Evolutionary conservation across 108 stramenopile species (phyloP).

Genomic region (Pelagomonas calceolata): DNA sequence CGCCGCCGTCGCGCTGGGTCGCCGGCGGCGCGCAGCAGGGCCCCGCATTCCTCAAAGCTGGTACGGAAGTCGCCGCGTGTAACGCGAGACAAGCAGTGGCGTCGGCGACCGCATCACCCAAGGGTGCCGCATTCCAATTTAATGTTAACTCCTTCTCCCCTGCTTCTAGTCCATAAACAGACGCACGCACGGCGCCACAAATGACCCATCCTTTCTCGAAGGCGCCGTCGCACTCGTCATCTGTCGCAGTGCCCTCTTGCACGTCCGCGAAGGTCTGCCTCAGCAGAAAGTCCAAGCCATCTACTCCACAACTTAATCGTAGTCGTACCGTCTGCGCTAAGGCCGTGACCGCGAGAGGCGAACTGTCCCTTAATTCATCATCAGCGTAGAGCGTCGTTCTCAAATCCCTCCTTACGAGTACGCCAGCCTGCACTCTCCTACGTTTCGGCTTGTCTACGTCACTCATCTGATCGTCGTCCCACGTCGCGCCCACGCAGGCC

Average conservation of each 20-base stretch:
- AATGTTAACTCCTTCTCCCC: slow-evolving; percentile 26
- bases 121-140: slow-evolving; percentile 78
- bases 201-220: slow-evolving; percentile 69
- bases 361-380: background rate
- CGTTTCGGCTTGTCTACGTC: background rate
- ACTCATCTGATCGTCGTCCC: background rate
- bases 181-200: slow-evolving; percentile 17
- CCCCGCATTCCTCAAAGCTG: slow-evolving; percentile 65
- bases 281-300: slow-evolving; percentile 69
- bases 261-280: slow-evolving; percentile 56
- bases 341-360: background rate
- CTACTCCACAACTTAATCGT: slow-evolving; percentile 53
- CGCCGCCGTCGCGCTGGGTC: too few species aligned
- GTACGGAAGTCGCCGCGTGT: slow-evolving; percentile 74
- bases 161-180: background rate
- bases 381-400: background rate
- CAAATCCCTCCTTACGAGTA: background rate
- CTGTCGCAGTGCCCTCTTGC: slow-evolving; percentile 40
- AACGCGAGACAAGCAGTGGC: slow-evolving; percentile 72
- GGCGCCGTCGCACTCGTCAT: too few species aligned
- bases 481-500: slow-evolving; percentile 60
- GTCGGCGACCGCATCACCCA: slow-evolving; percentile 81
- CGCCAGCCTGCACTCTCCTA: background rate
- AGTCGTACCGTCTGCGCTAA: background rate
- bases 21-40: slow-evolving; percentile 1